A percentile compares a stretch with the other conserved stretches of the same genome.
Evolutionary conservation across 495 filamentous ascomycete species (phyloP).

Genomic region (Xylaria cubensis): DNA sequence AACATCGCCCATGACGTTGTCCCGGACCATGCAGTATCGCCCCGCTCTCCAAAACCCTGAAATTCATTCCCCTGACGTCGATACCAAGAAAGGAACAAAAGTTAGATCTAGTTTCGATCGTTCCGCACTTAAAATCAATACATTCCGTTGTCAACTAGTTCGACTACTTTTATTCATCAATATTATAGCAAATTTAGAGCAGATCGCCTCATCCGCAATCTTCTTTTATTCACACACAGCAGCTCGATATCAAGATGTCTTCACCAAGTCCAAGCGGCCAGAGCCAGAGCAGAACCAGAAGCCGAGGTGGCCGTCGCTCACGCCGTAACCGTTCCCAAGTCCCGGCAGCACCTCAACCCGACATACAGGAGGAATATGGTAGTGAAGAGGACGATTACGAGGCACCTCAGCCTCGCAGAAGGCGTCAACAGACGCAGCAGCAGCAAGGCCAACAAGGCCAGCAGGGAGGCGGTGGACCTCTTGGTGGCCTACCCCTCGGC

Average conservation of each 20-base stretch:
- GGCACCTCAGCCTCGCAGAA: slow-evolving; percentile 38
- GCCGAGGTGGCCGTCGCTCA: slow-evolving; percentile 28
- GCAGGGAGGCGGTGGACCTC: slow-evolving; percentile 59
- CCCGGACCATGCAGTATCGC: background rate
- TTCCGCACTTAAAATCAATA: background rate
- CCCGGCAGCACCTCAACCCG: slow-evolving; percentile 44
- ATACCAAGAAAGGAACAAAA: background rate
- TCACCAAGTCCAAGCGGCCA: slow-evolving; percentile 34
- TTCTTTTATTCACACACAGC: background rate
- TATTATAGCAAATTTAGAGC: background rate
- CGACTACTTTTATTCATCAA: background rate
- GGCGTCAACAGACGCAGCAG: slow-evolving; percentile 47
- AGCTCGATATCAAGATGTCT: slow-evolving; percentile 32
- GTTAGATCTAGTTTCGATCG: slow-evolving; percentile 1
- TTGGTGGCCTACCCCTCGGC: slow-evolving; percentile 59
- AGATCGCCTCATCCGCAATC: background rate
- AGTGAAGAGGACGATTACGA: slow-evolving; percentile 53
- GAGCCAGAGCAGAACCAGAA: slow-evolving; percentile 29
- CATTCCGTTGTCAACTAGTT: background rate
- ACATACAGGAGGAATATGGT: slow-evolving; percentile 39
- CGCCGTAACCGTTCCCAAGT: slow-evolving; percentile 43
- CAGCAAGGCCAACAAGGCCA: slow-evolving; percentile 46
- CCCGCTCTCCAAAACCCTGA: slow-evolving; percentile 8
- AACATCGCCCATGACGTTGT: slow-evolving; percentile 24
- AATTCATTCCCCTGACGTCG: slow-evolving; percentile 19